Evolutionary conservation across 1,284 basidiomycete species (phyloP).

Genomic region (Ustilago curta): DNA sequence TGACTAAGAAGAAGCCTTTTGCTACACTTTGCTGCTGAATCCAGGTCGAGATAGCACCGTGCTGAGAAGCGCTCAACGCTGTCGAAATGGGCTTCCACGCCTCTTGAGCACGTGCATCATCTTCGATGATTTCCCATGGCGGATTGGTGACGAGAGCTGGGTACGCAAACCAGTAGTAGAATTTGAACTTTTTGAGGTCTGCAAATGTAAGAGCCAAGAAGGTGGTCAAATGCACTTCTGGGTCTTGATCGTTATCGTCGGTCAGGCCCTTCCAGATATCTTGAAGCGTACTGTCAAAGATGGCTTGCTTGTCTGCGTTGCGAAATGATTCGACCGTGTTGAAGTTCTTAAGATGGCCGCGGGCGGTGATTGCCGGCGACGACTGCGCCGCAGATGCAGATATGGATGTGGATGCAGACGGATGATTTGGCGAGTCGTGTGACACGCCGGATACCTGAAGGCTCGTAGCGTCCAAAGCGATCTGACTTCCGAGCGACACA

Average conservation of each 20-base stretch:
- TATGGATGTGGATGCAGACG: slow-evolving; percentile 20
- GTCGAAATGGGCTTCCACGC: slow-evolving; percentile 26
- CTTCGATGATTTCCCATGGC: slow-evolving; percentile 74
- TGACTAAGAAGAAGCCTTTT: slow-evolving; percentile 50
- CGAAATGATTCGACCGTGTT: slow-evolving; percentile 98
- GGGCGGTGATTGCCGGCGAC: slow-evolving; percentile 5
- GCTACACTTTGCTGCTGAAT: slow-evolving; percentile 15
- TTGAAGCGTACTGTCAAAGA: slow-evolving; percentile 74
- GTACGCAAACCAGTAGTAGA: slow-evolving; percentile 98
- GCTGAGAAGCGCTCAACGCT: slow-evolving; percentile 1
- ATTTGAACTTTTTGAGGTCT: slow-evolving; percentile 97
- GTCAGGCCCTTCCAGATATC: slow-evolving; percentile 37
- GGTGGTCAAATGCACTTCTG: slow-evolving; percentile 73
- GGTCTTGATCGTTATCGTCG: slow-evolving; percentile 24
- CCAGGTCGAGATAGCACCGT: slow-evolving; percentile 11
- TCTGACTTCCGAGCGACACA: slow-evolving; percentile 56
- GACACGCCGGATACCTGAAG: slow-evolving; percentile 71
- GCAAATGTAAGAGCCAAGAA: slow-evolving; percentile 93
- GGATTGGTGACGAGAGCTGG: slow-evolving; percentile 79
- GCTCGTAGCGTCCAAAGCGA: slow-evolving; percentile 68
- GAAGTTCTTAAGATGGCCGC: slow-evolving; percentile 80
- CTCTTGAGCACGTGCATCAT: slow-evolving; percentile 63
- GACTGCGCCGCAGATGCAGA: slow-evolving; percentile 70
- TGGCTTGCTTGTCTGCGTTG: slow-evolving; percentile 82
- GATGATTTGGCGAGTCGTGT: background rate